These are phyloP conservation scores for Coemansia sp. DNA, from an alignment of 192 early-diverging fungal species.

Conservation along the genomic window DNA sequence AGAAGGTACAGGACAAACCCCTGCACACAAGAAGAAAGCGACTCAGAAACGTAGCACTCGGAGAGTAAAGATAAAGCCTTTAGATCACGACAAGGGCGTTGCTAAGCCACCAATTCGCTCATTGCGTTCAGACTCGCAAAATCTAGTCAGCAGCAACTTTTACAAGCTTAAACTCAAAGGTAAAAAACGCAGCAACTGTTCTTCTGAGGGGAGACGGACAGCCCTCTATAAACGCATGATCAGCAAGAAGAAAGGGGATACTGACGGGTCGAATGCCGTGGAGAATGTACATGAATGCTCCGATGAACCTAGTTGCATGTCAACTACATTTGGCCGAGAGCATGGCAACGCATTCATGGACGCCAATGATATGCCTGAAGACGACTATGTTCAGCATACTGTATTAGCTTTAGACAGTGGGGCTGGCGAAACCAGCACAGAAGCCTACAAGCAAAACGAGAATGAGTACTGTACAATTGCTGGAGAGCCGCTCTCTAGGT, in stretches of 20 bases:
- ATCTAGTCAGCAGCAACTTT: constrained; percentile 54
- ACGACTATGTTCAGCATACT: neutral
- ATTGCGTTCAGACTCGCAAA: constrained; percentile 5
- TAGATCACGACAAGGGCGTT: constrained; percentile 21
- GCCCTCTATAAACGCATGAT: constrained; percentile 52
- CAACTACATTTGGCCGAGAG: neutral
- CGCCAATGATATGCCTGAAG: neutral
- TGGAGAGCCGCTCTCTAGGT: neutral
- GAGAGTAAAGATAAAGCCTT: constrained; percentile 47
- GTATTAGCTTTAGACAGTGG: neutral
- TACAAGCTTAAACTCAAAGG: constrained; percentile 41
- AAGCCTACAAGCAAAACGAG: neutral
- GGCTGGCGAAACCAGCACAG: neutral
- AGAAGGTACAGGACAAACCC: neutral
- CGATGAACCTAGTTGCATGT: neutral
- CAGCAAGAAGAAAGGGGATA: constrained; percentile 4
- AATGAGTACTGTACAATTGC: neutral
- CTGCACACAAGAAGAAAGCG: constrained; percentile 29
- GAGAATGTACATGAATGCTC: neutral
- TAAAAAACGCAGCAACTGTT: constrained; percentile 30
- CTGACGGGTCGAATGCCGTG: neutral
- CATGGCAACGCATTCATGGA: neutral
- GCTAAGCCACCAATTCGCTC: constrained; percentile 2
- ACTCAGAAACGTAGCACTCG: constrained; percentile 56
- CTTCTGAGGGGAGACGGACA: constrained; percentile 39